Conservation (phyloP, 441 rosid species). For the Jatropha multifida region DNA sequence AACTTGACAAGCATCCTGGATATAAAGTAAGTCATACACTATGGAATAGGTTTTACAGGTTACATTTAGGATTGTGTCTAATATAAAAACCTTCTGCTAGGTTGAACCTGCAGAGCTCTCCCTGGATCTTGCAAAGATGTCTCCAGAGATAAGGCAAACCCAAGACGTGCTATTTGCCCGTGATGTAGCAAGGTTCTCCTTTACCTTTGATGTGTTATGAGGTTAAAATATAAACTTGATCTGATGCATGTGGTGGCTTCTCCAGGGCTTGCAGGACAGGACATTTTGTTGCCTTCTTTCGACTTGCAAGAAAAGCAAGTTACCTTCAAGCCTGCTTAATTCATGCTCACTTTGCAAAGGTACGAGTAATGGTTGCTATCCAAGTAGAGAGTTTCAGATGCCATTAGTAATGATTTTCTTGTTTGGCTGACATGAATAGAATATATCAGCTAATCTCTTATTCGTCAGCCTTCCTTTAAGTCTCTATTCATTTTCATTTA, state of each 20-base stretch:
- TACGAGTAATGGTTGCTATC: constrained; percentile 28
- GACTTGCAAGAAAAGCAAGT: constrained; percentile 87
- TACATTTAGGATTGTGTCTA: constrained; percentile 19
- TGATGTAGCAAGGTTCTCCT: constrained; percentile 83
- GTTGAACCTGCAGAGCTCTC: constrained; percentile 99
- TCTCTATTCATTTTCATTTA: not conserved
- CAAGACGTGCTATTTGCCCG: constrained; percentile 92
- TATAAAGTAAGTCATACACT: constrained; percentile 63
- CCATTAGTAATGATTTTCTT: constrained; percentile 13
- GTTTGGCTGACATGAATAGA: not conserved
- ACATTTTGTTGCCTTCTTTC: constrained; percentile 83
- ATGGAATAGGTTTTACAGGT: constrained; percentile 21
- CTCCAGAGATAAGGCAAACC: constrained; percentile 88
- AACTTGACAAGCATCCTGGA: constrained; percentile 99
- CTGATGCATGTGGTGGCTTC: constrained; percentile 34
- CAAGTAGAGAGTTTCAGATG: not conserved
- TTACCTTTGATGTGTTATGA: constrained; percentile 15
- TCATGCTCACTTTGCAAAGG: constrained; percentile 99
- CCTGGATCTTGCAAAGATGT: constrained; percentile 98
- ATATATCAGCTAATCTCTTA: not conserved
- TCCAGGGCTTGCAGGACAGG: constrained; percentile 93
- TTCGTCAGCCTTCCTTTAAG: not conserved
- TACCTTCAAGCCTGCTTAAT: constrained; percentile 97
- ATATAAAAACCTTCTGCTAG: constrained; percentile 43
- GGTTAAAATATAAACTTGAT: constrained; percentile 29